These are phyloP conservation scores for Cercophora newfieldiana DNA, from an alignment of 495 filamentous ascomycete genomes.

Conservation along the genomic window DNA sequence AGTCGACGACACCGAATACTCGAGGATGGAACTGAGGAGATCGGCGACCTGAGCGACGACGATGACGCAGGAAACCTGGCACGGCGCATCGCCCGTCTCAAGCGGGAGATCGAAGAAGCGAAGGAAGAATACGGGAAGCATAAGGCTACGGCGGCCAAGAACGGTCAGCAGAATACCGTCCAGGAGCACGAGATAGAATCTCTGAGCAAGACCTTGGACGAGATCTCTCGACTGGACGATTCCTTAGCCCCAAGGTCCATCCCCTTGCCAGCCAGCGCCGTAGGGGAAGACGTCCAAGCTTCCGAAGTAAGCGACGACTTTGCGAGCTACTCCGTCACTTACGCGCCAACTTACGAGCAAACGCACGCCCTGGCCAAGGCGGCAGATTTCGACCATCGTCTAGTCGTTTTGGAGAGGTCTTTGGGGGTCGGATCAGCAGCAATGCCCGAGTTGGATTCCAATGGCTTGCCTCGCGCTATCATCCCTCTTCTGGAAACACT, in stretches of 20 bases:
- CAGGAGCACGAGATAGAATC: conserved; percentile 50
- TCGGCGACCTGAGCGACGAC: conserved; percentile 62
- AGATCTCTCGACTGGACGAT: conserved; percentile 46
- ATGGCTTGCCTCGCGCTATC: conserved; percentile 61
- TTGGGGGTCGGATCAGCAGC: conserved; percentile 73
- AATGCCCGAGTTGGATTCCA: conserved; percentile 62
- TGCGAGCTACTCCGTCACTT: conserved; percentile 55
- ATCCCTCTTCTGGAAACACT: conserved; percentile 79
- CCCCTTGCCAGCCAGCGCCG: conserved; percentile 25
- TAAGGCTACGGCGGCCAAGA: conserved; percentile 39
- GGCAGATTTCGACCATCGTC: conserved; percentile 81
- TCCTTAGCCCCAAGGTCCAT: conserved; percentile 30
- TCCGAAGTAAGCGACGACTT: conserved; percentile 14
- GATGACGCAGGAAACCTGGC: conserved; percentile 68
- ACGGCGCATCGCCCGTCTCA: conserved; percentile 73
- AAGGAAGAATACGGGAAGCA: conserved; percentile 64
- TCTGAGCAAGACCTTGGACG: conserved; percentile 65
- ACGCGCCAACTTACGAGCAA: conserved; percentile 58
- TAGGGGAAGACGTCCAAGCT: conserved; percentile 10
- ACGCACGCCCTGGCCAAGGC: conserved; percentile 72
- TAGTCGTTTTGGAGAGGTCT: conserved; percentile 74
- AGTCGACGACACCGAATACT: conserved; percentile 61
- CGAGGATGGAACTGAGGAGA: conserved; percentile 60
- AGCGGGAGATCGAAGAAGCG: conserved; percentile 75
- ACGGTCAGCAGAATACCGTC: conserved; percentile 31